Evolutionary conservation across 2,329 filamentous ascomycete genomes (phyloP), one percentile per base, ranked within the genome.

Genomic region (Trichoderma hamatum): DNA sequence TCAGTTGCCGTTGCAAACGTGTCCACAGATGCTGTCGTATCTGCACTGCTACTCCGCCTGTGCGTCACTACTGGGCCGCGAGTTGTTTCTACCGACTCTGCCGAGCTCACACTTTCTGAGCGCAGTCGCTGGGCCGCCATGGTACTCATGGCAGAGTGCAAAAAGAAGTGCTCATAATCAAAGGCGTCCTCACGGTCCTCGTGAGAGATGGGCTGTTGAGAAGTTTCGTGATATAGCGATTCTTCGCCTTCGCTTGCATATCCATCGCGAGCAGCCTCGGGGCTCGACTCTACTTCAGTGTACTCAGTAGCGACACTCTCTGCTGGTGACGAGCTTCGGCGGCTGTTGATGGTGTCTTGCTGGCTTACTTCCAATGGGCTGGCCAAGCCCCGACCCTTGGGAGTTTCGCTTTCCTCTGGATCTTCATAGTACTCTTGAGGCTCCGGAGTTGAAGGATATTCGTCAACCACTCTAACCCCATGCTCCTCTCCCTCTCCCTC

Each of bases 101-200:
- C 86, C 0, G 88, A 90, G 73, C 81, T 84, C 70, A 82, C 84
- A 74, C 89, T 90, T 61, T 81, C 82, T 52, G 76, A 78, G 72
- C 87, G 88, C 6, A 78, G 72, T 68, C 74, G 72, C 49, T 75
- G 68, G 14, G 62, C 70, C 72, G 86, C 89, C 75, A 93, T 90
- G 2, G 86, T 93, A 6, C 93, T 94, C 86, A 97, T 90, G 13
- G 94, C 93, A 73, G 93, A 97, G 78, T 97, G 94, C 16, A 97
- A 84, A 78, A 97, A 97, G 81, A 97, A 97, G 77, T 97, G 90
- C 78, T 97, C 92, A 72, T 98, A 98, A 78, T 98, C 95, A 75
- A 98, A 98, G 1, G 94, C 94, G 78, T 98, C 95, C 73, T 94
- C 90, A 24, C 95, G 91, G 78, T 97, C 94, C 80, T 98, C 95